phyloP scores from a whole-genome alignment of 495 filamentous ascomycete genomes.

The Tuber umbilicatum region DNA sequence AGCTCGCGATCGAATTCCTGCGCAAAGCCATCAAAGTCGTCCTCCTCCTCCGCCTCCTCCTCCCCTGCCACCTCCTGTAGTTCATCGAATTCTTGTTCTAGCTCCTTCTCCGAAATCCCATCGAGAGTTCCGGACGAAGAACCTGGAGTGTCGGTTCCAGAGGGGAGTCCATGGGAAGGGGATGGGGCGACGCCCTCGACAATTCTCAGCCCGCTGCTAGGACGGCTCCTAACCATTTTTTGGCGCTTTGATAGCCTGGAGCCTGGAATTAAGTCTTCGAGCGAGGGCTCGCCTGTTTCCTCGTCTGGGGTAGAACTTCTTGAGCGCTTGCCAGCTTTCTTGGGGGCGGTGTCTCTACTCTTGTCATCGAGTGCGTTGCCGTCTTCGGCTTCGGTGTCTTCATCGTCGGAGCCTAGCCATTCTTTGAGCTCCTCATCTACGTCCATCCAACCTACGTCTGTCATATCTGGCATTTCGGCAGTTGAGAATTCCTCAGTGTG shows the following conservation, averaged over 20 bases:
- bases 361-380: conserved; percentile 1
- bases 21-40: conserved; percentile 30
- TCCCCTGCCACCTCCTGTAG: conserved; percentile 12
- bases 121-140: not conserved
- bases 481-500: conserved; percentile 41
- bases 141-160: not conserved
- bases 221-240: conserved; percentile 35
- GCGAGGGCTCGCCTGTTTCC: conserved; percentile 20
- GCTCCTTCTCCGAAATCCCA: not conserved
- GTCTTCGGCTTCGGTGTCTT: conserved; percentile 21
- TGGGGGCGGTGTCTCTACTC: conserved; percentile 22
- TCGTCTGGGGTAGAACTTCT: conserved; percentile 24
- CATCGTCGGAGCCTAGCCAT: conserved; percentile 35
- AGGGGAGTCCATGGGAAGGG: not conserved
- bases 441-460: conserved; percentile 41
- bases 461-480: conserved; percentile 38
- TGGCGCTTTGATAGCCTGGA: conserved; percentile 32
- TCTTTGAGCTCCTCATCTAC: conserved; percentile 34
- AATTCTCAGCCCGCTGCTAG: conserved; percentile 14
- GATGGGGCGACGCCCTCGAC: conserved; percentile 11
- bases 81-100: conserved; percentile 7
- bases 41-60: conserved; percentile 12
- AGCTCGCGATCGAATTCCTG: conserved; percentile 38
- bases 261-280: conserved; percentile 21
- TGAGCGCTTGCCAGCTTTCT: conserved; percentile 18